Percentiles rank a stretch among this genome's conserved stretches.
These are phyloP conservation scores for Ilex paraguariensis DNA, from an alignment of 305 asterid genomes.

Conservation along the genomic window DNA sequence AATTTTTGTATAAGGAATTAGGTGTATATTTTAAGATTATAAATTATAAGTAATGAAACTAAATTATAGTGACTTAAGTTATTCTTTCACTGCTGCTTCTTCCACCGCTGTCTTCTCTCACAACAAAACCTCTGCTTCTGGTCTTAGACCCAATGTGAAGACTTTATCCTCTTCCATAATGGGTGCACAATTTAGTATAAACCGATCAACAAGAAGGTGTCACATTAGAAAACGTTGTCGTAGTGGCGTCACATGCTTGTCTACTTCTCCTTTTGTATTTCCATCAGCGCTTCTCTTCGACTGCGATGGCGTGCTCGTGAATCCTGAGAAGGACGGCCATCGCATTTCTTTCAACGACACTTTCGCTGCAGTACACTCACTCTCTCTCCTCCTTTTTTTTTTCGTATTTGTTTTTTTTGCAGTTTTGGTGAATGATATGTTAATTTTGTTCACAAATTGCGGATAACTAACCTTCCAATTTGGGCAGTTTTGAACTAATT, in stretches of 20 bases:
- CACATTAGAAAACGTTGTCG: conserved; percentile 1
- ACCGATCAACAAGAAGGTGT: conserved; percentile 10
- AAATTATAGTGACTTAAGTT: too few relatives aligned
- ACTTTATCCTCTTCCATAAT: conserved; percentile 18
- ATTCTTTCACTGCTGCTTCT: conserved; percentile 33
- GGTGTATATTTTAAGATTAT: too few relatives aligned
- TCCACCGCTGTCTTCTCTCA: conserved; percentile 27
- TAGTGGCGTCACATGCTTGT: conserved; percentile 40
- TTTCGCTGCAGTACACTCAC: conserved; percentile 58
- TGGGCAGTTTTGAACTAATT: neutral
- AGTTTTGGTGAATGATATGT: too few relatives aligned
- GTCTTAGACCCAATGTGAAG: conserved; percentile 17
- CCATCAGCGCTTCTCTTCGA: conserved; percentile 87
- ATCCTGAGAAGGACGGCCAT: conserved; percentile 97
- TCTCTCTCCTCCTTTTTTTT: conserved; percentile 1
- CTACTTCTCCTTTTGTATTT: conserved; percentile 40
- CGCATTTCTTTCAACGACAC: conserved; percentile 93
- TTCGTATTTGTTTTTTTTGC: too few relatives aligned
- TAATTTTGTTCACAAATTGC: too few relatives aligned
- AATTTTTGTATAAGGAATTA: too few relatives aligned
- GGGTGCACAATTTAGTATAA: conserved; percentile 19
- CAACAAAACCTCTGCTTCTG: conserved; percentile 8
- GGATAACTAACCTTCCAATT: too few relatives aligned
- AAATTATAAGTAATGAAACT: too few relatives aligned
- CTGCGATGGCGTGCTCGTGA: conserved; percentile 95